A percentile compares a stretch with the other conserved stretches of the same genome.
These are phyloP conservation scores for Penicillium sp. DNA, from an alignment of 2,329 filamentous ascomycete species.

Conservation along the genomic window DNA sequence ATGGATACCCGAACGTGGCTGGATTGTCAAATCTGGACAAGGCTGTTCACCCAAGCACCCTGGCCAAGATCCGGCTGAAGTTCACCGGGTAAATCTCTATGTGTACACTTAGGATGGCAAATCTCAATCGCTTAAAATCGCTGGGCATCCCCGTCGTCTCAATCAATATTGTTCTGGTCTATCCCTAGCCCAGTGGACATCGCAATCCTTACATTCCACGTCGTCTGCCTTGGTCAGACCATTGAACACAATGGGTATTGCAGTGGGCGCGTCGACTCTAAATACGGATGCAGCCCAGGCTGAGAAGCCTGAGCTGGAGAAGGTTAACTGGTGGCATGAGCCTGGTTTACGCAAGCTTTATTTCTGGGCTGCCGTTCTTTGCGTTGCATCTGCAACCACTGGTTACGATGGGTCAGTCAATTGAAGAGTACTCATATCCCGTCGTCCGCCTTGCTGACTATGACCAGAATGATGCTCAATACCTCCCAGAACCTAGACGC, in stretches of 20 bases:
- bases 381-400: constrained; percentile 63
- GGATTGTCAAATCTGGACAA: not conserved
- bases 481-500: constrained; percentile 44
- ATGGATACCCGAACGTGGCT: not conserved
- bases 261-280: constrained; percentile 14
- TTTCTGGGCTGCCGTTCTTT: constrained; percentile 55
- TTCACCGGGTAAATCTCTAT: constrained; percentile 8
- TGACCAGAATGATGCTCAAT: constrained; percentile 45
- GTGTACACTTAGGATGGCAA: constrained; percentile 1
- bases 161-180: not conserved
- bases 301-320: constrained; percentile 55
- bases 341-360: constrained; percentile 61
- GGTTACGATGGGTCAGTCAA: constrained; percentile 59
- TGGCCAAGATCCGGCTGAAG: not conserved
- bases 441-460: not conserved
- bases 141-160: not conserved
- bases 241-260: constrained; percentile 13
- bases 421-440: not conserved
- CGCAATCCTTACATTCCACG: not conserved
- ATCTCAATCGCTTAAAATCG: constrained; percentile 10
- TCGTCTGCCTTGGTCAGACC: not conserved
- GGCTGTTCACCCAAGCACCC: not conserved
- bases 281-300: constrained; percentile 17
- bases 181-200: not conserved
- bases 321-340: constrained; percentile 59